phyloP scores from a whole-genome alignment of 2,329 filamentous ascomycete genomes.

The Diplodia intermedia region DNA sequence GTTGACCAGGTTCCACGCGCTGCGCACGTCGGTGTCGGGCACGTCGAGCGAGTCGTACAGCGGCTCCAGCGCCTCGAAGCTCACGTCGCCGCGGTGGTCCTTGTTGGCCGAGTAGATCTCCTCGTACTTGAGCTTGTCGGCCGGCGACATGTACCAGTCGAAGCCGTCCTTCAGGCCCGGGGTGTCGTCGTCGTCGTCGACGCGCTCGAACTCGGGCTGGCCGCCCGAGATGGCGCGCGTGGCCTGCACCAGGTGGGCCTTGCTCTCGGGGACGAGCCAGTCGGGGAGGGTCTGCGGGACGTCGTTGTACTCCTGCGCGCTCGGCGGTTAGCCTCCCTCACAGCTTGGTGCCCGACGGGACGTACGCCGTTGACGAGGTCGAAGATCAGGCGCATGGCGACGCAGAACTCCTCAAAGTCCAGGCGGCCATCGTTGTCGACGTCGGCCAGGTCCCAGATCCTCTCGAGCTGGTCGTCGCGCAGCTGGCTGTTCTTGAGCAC shows the following conservation, averaged over 20 bases:
- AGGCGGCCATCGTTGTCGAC: slow-evolving; percentile 97
- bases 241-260: slow-evolving; percentile 52
- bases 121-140: slow-evolving; percentile 92
- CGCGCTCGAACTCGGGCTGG: slow-evolving; percentile 81
- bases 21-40: slow-evolving; percentile 79
- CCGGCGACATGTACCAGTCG: slow-evolving; percentile 98
- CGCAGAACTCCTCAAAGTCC: slow-evolving; percentile 99
- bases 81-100: slow-evolving; percentile 78
- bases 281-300: slow-evolving; percentile 88
- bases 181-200: slow-evolving; percentile 78
- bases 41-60: slow-evolving; percentile 83
- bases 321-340: background rate
- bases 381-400: slow-evolving; percentile 97
- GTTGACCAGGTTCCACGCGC: slow-evolving; percentile 97
- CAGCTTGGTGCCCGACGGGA: slow-evolving; percentile 35
- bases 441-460: slow-evolving; percentile 96
- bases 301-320: slow-evolving; percentile 73
- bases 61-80: slow-evolving; percentile 78
- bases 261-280: slow-evolving; percentile 93
- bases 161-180: slow-evolving; percentile 92
- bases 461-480: slow-evolving; percentile 85
- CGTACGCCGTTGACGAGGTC: slow-evolving; percentile 92
- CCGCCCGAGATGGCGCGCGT: slow-evolving; percentile 69
- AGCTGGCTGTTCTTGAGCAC: slow-evolving; percentile 77
- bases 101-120: slow-evolving; percentile 95